A percentile compares a stretch with the other conserved stretches of the same genome.
Evolutionary conservation across 1,284 basidiomycete genomes (phyloP).

Genomic region (Ganoderma resinaceum): DNA sequence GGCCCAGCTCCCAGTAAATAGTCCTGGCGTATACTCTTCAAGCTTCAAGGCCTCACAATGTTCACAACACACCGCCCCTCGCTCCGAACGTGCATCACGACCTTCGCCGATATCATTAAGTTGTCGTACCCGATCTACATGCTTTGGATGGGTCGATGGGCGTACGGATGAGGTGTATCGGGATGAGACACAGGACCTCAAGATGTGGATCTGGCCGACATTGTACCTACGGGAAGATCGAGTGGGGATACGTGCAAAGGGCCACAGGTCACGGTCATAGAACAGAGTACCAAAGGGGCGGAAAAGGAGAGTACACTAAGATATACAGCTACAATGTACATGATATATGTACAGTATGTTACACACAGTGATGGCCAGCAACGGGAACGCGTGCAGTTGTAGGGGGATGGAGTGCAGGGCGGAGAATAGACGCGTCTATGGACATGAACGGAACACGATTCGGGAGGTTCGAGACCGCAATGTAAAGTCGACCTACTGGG

Average conservation of each 20-base stretch:
- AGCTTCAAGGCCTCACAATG: no score
- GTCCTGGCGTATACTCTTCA: neutral
- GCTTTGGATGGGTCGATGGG: neutral
- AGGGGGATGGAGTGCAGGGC: neutral
- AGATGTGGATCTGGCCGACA: neutral
- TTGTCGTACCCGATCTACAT: neutral
- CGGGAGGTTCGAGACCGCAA: neutral
- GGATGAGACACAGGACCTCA: no score
- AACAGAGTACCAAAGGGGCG: neutral
- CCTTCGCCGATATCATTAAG: neutral
- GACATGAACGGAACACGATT: neutral
- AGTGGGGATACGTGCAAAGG: neutral
- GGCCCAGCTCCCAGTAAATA: neutral
- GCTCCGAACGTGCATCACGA: no score
- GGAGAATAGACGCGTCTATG: neutral
- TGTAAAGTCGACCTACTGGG: neutral
- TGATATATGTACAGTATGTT: conserved; percentile 9
- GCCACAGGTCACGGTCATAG: conserved; percentile 1
- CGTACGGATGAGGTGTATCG: neutral
- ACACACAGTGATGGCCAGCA: conserved; percentile 12
- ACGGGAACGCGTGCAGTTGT: conserved; percentile 1
- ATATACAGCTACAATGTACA: conserved; percentile 10
- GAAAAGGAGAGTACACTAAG: conserved; percentile 9
- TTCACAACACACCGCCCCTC: no score
- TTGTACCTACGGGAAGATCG: neutral